These are phyloP conservation scores for Tulasnella sp. DNA, from an alignment of 768 basidiomycete species.

Conservation along the genomic window DNA sequence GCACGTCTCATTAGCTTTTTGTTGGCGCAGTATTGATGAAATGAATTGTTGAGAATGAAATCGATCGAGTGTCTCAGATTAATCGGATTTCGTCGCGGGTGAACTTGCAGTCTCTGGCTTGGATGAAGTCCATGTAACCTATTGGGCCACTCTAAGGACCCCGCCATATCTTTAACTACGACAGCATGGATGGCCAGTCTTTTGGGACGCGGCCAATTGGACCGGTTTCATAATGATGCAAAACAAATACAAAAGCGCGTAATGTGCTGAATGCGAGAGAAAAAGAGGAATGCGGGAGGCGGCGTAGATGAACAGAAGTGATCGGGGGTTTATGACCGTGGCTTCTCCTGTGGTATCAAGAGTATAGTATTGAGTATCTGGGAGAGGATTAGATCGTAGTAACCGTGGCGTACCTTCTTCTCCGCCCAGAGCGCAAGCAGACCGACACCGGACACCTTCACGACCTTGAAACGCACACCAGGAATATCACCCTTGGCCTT, in stretches of 20 bases:
- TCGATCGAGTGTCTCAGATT: too few relatives aligned
- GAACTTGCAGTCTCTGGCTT: too few relatives aligned
- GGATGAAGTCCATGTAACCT: too few relatives aligned
- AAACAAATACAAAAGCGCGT: constrained; percentile 16
- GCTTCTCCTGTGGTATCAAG: constrained; percentile 29
- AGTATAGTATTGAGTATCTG: background rate
- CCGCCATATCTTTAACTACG: background rate
- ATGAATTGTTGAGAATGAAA: background rate
- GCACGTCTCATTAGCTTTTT: background rate
- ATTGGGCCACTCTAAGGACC: too few relatives aligned
- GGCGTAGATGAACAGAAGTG: background rate
- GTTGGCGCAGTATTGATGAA: background rate
- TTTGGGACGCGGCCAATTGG: background rate
- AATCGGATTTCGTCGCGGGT: too few relatives aligned
- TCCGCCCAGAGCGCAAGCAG: constrained; percentile 98
- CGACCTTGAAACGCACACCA: constrained; percentile 99
- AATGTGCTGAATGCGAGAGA: constrained; percentile 16
- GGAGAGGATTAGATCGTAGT: background rate
- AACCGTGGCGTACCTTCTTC: constrained; percentile 76
- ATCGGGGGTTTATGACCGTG: constrained; percentile 25
- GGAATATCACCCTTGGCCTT: constrained; percentile 99
- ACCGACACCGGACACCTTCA: constrained; percentile 99
- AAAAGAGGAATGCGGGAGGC: background rate
- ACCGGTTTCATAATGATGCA: background rate
- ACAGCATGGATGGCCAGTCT: background rate